Base-by-base conservation (phyloP, 176 grass and related monocot genomes). In the Calamus simplicifolius region DNA sequence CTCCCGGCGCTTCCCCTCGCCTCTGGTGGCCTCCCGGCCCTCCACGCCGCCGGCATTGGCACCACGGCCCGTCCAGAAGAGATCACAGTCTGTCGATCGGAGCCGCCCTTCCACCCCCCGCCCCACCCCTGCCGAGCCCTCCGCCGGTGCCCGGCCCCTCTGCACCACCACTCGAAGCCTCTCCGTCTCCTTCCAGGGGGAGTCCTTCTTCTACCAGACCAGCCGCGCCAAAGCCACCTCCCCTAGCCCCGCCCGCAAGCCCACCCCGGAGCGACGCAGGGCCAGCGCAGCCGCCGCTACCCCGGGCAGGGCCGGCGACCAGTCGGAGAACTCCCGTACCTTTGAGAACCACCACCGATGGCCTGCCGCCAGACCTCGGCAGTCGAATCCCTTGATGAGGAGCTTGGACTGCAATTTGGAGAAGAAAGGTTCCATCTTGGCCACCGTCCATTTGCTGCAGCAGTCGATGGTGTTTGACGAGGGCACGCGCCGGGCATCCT, bases 181-280 rank as follows among this genome's bases (percentile, higher is more conserved):
- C 14, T 92, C 87, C 12, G 87, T 98, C 64, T 98, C 93, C 18
- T 98, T 98, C 66, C 93, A 98, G 71, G 93, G 93, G 48, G 93
- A 78, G 60, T 92, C 93, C 18, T 98, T 98, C 69, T 98, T 88
- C 78, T 91, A 88, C 75, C 79, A 89, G 70, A 88, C 87, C 51
- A 79, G 71, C 54, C 81, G 79, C 23, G 82, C 83, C 25, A 82
- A 79, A 59, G 67, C 77, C 12, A 52, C 75, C n/a, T 62, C 85
- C 13, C 75, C 77, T 0, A 77, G 56, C 48, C 56, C 70, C 1
- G 78, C 79, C 4, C 73, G 85, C 6, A 87, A 81, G 4, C 79
- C 90, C 27, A 95, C 85, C 50, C 85, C 85, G 29, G 90, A 95
- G 70, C 76, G 72, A 19, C 72, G 87, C 51, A 85, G 80, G 69